Conservation (phyloP, 2,329 filamentous ascomycete species). For the Helicocarpus griseus region DNA sequence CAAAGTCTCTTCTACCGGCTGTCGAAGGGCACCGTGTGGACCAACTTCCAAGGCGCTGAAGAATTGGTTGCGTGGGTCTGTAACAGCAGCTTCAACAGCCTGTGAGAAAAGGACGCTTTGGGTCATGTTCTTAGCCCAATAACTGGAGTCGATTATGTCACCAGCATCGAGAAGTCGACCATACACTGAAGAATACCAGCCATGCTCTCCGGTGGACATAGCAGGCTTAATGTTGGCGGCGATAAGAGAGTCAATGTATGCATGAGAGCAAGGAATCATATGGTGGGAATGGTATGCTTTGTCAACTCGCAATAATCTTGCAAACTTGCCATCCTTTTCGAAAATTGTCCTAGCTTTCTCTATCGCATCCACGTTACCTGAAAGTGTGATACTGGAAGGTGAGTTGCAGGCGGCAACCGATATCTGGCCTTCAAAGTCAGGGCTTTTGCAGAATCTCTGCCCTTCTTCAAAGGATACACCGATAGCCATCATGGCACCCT, state of each 20-base stretch:
- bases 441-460: slow-evolving; percentile 3
- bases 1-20: slow-evolving; percentile 21
- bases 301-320: slow-evolving; percentile 14
- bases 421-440: slow-evolving; percentile 12
- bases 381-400: slow-evolving; percentile 26
- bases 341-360: slow-evolving; percentile 17
- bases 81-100: slow-evolving; percentile 6
- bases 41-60: slow-evolving; percentile 24
- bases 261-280: slow-evolving; percentile 11
- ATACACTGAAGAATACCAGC: slow-evolving; percentile 7
- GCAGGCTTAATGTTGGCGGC: background rate
- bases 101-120: slow-evolving; percentile 10
- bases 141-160: slow-evolving; percentile 5
- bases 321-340: slow-evolving; percentile 12
- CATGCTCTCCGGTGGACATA: background rate
- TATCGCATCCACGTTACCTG: slow-evolving; percentile 22
- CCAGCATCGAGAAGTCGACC: background rate
- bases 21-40: slow-evolving; percentile 25
- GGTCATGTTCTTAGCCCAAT: slow-evolving; percentile 18
- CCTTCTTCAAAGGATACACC: slow-evolving; percentile 8
- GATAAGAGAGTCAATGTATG: slow-evolving; percentile 8
- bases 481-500: slow-evolving; percentile 13
- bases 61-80: background rate
- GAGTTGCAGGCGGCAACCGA: slow-evolving; percentile 30
- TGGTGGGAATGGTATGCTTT: slow-evolving; percentile 19